Percentiles rank a stretch among this genome's conserved stretches.
Evolutionary conservation across 2,329 filamentous ascomycete species (phyloP).

Genomic region (Talaromyces sp.): DNA sequence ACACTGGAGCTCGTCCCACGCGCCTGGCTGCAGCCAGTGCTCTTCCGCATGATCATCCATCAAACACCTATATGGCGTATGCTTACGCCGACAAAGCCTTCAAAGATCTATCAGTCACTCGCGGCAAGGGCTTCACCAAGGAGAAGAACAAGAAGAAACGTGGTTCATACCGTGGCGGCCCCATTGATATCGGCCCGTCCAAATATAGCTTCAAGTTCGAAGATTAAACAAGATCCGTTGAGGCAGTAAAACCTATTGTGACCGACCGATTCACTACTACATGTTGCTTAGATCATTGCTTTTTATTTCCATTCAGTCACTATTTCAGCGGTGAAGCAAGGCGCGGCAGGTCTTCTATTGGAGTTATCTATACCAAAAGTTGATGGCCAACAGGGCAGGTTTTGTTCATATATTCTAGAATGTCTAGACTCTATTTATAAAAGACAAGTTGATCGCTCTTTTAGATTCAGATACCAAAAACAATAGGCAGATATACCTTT

Average conservation of each 20-base stretch:
- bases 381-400: background rate
- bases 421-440: background rate
- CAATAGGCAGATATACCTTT: background rate
- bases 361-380: background rate
- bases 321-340: constrained; percentile 14
- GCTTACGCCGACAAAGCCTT: constrained; percentile 87
- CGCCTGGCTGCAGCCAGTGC: constrained; percentile 72
- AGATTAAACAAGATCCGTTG: constrained; percentile 53
- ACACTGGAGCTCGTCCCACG: constrained; percentile 56
- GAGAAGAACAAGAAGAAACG: constrained; percentile 99
- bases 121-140: constrained; percentile 97
- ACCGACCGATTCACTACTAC: background rate
- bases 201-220: constrained; percentile 89
- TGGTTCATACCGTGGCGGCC: constrained; percentile 83
- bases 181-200: constrained; percentile 75
- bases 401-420: background rate
- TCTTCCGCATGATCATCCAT: constrained; percentile 65
- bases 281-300: constrained; percentile 6
- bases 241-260: background rate
- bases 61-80: constrained; percentile 78
- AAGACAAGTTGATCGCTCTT: background rate
- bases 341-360: constrained; percentile 11
- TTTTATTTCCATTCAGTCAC: constrained; percentile 19
- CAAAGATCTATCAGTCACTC: constrained; percentile 82
- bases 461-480: background rate